These are phyloP conservation scores for Penicillium fuscoglaucum DNA, from an alignment of 2,329 filamentous ascomycete genomes.

Conservation along the genomic window DNA sequence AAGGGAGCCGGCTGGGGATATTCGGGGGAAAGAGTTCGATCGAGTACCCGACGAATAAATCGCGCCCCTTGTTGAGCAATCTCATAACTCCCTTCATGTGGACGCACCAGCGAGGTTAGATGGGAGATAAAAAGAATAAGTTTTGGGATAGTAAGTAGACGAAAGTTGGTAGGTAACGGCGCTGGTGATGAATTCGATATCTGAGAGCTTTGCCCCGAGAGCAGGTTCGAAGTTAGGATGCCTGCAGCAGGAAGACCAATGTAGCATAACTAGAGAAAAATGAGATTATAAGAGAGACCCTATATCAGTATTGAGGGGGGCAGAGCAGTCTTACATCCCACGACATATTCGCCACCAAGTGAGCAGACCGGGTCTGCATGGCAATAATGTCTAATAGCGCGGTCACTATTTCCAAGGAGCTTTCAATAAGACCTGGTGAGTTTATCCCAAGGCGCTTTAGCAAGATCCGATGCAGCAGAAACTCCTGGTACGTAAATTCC, in stretches of 20 bases:
- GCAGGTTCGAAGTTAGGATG: background rate
- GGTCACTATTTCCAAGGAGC: background rate
- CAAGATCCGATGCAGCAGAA: background rate
- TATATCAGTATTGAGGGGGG: background rate
- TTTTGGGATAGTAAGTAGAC: background rate
- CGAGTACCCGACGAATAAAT: background rate
- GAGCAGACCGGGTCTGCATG: background rate
- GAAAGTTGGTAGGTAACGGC: background rate
- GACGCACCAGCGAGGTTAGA: background rate
- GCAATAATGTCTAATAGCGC: background rate
- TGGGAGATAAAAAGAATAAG: background rate
- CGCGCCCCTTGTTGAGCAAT: background rate
- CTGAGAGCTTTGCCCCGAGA: background rate
- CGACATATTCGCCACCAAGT: background rate
- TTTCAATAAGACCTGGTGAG: background rate
- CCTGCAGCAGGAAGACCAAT: slow-evolving; percentile 2
- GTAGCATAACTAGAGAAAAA: background rate
- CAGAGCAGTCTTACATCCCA: slow-evolving; percentile 1
- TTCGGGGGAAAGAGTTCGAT: background rate
- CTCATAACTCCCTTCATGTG: background rate
- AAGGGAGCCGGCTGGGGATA: background rate
- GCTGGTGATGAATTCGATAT: background rate
- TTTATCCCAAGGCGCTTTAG: background rate
- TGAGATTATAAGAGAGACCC: too few relatives aligned
- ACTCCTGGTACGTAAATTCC: slow-evolving; percentile 4